These are phyloP conservation scores for Mortierella sp. DNA, from an alignment of 371 early-diverging fungal genomes.

Conservation along the genomic window DNA sequence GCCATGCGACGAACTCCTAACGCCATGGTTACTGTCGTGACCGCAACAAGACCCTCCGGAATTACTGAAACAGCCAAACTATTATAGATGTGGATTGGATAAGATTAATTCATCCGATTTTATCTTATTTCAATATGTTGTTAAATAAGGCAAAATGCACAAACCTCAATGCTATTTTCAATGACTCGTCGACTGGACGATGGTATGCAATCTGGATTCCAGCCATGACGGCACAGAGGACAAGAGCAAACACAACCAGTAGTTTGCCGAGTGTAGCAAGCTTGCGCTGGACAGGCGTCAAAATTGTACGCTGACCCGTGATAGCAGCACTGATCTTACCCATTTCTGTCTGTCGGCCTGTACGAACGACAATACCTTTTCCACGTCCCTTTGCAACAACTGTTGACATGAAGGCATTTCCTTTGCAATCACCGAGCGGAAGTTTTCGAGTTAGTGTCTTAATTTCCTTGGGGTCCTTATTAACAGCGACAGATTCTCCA, in stretches of 20 bases:
- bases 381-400: slow-evolving; percentile 85
- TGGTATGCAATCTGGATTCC: slow-evolving; percentile 83
- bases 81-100: slow-evolving; percentile 28
- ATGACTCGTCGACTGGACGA: slow-evolving; percentile 63
- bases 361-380: slow-evolving; percentile 84
- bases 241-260: slow-evolving; percentile 67
- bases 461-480: slow-evolving; percentile 69
- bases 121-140: no score
- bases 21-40: slow-evolving; percentile 88
- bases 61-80: slow-evolving; percentile 86
- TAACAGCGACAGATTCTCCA: slow-evolving; percentile 78
- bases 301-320: slow-evolving; percentile 63
- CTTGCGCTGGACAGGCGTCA: slow-evolving; percentile 86
- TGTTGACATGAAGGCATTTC: slow-evolving; percentile 89
- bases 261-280: slow-evolving; percentile 70
- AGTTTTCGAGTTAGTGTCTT: slow-evolving; percentile 70
- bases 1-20: slow-evolving; percentile 92
- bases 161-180: slow-evolving; percentile 65
- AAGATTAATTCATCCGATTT: neutral
- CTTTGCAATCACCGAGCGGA: slow-evolving; percentile 86
- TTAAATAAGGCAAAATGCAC: no score
- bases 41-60: slow-evolving; percentile 94
- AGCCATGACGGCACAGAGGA: slow-evolving; percentile 86
- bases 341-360: slow-evolving; percentile 79
- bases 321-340: slow-evolving; percentile 85